Conservation (phyloP, 2,329 filamentous ascomycete genomes). For the Ophiostoma novo-ulmi region DNA sequence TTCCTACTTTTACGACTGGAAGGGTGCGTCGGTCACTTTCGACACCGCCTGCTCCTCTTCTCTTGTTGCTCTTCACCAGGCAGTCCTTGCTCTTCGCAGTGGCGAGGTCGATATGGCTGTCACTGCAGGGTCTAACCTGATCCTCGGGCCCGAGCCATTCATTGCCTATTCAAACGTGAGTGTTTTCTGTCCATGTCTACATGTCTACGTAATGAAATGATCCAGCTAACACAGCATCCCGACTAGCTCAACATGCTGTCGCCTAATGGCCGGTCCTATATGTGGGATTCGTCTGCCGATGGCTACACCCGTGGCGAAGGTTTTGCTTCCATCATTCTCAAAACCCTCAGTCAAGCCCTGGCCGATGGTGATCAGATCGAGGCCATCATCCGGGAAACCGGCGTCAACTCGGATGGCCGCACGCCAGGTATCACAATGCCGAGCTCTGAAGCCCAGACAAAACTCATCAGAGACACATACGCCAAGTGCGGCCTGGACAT, state of each 20-base stretch:
- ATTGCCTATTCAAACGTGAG: neutral
- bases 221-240: neutral
- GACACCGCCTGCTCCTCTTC: neutral
- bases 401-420: neutral
- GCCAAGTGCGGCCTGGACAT: neutral
- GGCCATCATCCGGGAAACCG: neutral
- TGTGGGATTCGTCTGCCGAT: neutral
- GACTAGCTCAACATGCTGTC: neutral
- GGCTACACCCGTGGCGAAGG: constrained; percentile 3
- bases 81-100: neutral
- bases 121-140: neutral
- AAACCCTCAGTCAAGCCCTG: neutral
- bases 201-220: neutral
- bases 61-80: neutral
- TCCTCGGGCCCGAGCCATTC: neutral
- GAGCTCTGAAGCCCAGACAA: neutral
- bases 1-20: neutral
- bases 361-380: neutral
- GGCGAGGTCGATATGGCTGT: neutral
- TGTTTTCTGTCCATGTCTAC: neutral
- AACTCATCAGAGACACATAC: neutral
- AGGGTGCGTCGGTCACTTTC: neutral
- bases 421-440: neutral
- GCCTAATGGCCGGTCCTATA: neutral
- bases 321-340: neutral